Evolutionary conservation across 2,329 filamentous ascomycete genomes (phyloP).

Genomic region (Ophiosphaerella herpotricha): DNA sequence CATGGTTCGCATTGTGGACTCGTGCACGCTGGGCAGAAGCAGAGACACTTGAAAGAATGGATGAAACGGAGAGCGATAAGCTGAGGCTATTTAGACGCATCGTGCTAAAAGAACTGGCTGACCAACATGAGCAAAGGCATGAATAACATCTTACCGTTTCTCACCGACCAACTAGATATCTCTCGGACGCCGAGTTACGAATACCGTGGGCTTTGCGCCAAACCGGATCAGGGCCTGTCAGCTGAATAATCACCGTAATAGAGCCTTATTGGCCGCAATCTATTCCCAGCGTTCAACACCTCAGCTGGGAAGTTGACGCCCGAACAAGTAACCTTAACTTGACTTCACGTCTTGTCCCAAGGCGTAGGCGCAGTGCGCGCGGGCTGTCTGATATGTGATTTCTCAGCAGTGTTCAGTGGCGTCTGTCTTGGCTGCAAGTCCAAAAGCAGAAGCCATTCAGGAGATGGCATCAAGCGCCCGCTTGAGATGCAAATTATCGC

Average conservation of each 20-base stretch:
- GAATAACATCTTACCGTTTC: too few relatives aligned
- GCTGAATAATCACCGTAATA: conserved; percentile 3
- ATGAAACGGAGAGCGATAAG: not conserved
- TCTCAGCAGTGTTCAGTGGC: not conserved
- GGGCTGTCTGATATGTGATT: too few relatives aligned
- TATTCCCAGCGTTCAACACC: not conserved
- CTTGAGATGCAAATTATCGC: not conserved
- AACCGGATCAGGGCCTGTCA: conserved; percentile 1
- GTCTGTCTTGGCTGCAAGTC: conserved; percentile 8
- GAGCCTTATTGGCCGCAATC: not conserved
- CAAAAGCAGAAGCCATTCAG: conserved; percentile 14
- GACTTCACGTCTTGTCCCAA: not conserved
- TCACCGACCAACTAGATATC: too few relatives aligned
- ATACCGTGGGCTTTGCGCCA: not conserved
- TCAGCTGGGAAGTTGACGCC: conserved; percentile 2
- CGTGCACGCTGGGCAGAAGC: conserved; percentile 3
- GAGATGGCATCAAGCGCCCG: conserved; percentile 16
- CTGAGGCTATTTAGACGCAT: not conserved
- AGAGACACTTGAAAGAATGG: not conserved
- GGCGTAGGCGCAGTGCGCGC: too few relatives aligned
- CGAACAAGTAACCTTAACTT: conserved; percentile 1
- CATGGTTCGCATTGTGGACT: conserved; percentile 60
- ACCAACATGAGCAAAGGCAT: too few relatives aligned
- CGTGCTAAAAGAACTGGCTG: not conserved
- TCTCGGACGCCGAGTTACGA: too few relatives aligned